Percentiles rank a stretch among this genome's conserved stretches.
These are phyloP conservation scores for Cenchrus purpureus DNA, from an alignment of 176 grass and related monocot species.

Conservation along the genomic window DNA sequence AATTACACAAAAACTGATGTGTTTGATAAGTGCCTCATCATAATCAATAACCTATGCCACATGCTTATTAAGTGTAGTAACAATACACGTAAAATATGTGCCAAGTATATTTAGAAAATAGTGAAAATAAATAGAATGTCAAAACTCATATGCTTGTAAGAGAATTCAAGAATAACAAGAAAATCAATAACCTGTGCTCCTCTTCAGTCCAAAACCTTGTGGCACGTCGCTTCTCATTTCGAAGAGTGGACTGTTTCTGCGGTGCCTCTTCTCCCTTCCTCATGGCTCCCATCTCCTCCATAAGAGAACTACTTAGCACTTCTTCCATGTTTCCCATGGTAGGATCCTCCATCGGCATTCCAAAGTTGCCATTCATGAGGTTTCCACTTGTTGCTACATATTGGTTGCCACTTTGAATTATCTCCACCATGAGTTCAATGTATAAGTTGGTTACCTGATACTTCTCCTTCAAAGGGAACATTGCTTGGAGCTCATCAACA, in stretches of 20 bases:
- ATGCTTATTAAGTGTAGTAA: background rate
- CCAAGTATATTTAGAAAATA: background rate
- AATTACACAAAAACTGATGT: background rate
- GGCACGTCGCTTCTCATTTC: background rate
- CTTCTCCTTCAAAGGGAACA: conserved; percentile 26
- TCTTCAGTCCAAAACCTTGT: conserved; percentile 10
- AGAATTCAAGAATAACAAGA: background rate
- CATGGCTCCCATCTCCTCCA: background rate
- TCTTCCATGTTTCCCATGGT: background rate
- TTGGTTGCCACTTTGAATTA: background rate
- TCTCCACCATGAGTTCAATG: conserved; percentile 4
- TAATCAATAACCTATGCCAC: background rate
- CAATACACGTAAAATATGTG: too few relatives aligned
- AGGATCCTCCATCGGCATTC: background rate
- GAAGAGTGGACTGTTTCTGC: background rate
- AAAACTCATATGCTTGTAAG: background rate
- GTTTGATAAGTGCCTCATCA: background rate
- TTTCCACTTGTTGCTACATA: background rate
- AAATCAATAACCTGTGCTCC: conserved; percentile 38
- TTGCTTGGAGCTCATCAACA: background rate
- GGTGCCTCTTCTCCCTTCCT: background rate
- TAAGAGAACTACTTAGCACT: background rate
- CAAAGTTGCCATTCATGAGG: background rate
- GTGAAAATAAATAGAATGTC: background rate
- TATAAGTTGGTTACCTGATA: conserved; percentile 35